Conservation (phyloP, 2,329 filamentous ascomycete genomes). For the Malbranchea cinnamomea region DNA sequence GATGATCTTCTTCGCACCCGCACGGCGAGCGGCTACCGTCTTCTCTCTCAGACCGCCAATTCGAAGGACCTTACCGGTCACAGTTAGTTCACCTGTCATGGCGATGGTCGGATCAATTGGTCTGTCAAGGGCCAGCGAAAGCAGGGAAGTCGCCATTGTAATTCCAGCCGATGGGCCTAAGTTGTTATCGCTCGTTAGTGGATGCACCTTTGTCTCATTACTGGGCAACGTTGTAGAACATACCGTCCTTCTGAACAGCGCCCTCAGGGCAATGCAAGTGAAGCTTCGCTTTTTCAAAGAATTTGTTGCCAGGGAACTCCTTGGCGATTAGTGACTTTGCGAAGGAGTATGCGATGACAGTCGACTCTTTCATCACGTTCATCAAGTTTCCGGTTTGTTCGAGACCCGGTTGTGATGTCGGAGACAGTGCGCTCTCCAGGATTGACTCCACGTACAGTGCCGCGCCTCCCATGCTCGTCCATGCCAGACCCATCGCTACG, state of each 20-base stretch:
- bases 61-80: slow-evolving; percentile 89
- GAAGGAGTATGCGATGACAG: slow-evolving; percentile 88
- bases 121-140: slow-evolving; percentile 68
- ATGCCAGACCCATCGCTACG: slow-evolving; percentile 94
- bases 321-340: slow-evolving; percentile 77
- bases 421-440: slow-evolving; percentile 64
- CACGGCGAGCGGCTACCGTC: slow-evolving; percentile 84
- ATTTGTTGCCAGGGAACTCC: slow-evolving; percentile 76
- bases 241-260: slow-evolving; percentile 81
- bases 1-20: slow-evolving; percentile 82
- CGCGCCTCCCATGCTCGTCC: slow-evolving; percentile 93
- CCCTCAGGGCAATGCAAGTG: slow-evolving; percentile 96
- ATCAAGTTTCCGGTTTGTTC: slow-evolving; percentile 93
- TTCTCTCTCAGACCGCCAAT: slow-evolving; percentile 94
- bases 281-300: slow-evolving; percentile 90
- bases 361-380: slow-evolving; percentile 96
- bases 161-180: slow-evolving; percentile 71
- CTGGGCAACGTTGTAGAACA: slow-evolving; percentile 11
- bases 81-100: slow-evolving; percentile 94
- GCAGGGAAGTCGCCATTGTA: slow-evolving; percentile 89
- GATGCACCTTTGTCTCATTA: neutral
- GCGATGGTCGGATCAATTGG: slow-evolving; percentile 74
- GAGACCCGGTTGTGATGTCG: slow-evolving; percentile 59
- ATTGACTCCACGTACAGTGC: slow-evolving; percentile 97
- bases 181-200: slow-evolving; percentile 8